Evolutionary conservation across 2,329 filamentous ascomycete genomes (phyloP), one percentile per base, ranked within the genome.

Genomic region (Trichoderma sp.): DNA sequence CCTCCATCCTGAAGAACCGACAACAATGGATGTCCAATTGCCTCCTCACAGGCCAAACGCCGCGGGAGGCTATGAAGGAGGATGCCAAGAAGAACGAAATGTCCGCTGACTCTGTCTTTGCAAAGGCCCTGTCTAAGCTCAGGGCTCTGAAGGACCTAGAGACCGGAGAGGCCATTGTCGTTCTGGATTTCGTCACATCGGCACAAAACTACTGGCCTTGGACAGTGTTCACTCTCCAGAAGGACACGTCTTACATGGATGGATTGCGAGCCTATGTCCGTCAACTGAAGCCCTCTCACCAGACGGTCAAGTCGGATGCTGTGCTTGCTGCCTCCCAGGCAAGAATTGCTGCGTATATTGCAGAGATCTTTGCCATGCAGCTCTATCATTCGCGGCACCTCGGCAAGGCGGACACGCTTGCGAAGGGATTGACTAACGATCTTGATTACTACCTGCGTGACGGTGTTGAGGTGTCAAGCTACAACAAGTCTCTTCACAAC

Each of bases 11-110:
- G 67, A 90, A 90, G 69, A 93, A 92, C 74, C 89, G 92, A 68
- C 95, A 99, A 74, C 93, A 97, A 73, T 98, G 94, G 91, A 91
- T 99, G 80, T 92, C 94, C 0, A 92, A 97, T 67, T 96, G 93
- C 73, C 83, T 99, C 9, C 86, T 98, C 45, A 97, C 93, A 7
- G 95, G 93, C 24, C 90, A 88, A 72, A 92, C 92, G 0, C 93
- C 94, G 4, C 87, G 91, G 67, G 88, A 95, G 70, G 85, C 90
- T 5, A 80, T 92, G 72, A 87, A 87, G 68, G 79, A 79, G 50
- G 82, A 81, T 54, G 77, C 80, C 54, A 84, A 84, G 69, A 79
- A 83, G 30, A 79, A 82, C 15, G 80, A 82, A 60, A 72, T 82
- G 19, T 77, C 80, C 5, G 72, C 80, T 0, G 79, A 87, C 68